Evolutionary conservation across 306 rosid species (phyloP).

Genomic region (Trifolium subterraneum): DNA sequence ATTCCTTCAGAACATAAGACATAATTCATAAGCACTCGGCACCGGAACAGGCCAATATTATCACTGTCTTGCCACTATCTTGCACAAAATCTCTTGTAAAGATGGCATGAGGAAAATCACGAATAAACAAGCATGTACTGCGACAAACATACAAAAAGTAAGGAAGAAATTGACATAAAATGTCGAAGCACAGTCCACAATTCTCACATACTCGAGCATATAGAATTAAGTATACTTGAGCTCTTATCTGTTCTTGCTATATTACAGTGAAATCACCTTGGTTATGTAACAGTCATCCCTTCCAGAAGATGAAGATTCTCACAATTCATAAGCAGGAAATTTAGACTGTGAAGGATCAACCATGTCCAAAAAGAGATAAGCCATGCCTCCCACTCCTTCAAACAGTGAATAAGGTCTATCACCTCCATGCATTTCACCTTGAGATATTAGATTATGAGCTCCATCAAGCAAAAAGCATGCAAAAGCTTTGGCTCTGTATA

Average conservation of each 20-base stretch:
- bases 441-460: constrained; percentile 62
- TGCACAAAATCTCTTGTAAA: too few relatives aligned
- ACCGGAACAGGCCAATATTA: too few relatives aligned
- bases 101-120: neutral
- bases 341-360: constrained; percentile 57
- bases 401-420: constrained; percentile 67
- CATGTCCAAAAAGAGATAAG: constrained; percentile 67
- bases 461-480: constrained; percentile 67
- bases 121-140: neutral
- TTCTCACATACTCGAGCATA: neutral
- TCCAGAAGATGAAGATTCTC: constrained; percentile 32
- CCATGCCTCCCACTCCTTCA: constrained; percentile 73
- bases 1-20: too few relatives aligned
- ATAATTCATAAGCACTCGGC: too few relatives aligned
- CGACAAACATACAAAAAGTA: neutral
- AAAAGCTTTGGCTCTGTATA: constrained; percentile 75
- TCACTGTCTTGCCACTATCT: too few relatives aligned
- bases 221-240: neutral
- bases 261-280: neutral
- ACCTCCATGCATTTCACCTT: constrained; percentile 73
- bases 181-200: neutral
- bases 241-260: neutral
- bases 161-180: neutral
- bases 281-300: neutral
- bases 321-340: constrained; percentile 69